Evolutionary conservation across 768 basidiomycete genomes (phyloP).

Genomic region (Phanerochaete sordida): DNA sequence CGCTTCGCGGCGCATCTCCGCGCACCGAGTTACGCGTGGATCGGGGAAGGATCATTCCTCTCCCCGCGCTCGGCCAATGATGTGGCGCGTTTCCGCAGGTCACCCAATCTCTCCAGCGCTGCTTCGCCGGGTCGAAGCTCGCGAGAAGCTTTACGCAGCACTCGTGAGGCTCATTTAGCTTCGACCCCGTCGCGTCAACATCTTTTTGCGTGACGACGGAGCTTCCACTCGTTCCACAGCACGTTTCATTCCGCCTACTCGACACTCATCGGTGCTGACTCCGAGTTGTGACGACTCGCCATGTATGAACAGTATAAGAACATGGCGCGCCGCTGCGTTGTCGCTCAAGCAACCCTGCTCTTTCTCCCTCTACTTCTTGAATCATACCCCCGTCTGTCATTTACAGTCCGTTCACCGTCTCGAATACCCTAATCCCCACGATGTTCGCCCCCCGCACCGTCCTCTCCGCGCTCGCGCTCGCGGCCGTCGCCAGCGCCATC

Average conservation of each 20-base stretch:
- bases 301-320: neutral
- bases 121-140: neutral
- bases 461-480: slow-evolving; percentile 6
- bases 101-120: neutral
- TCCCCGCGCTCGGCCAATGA: neutral
- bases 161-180: neutral
- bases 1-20: neutral
- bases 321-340: neutral
- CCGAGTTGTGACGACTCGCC: neutral
- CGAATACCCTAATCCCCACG: neutral
- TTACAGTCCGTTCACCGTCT: neutral
- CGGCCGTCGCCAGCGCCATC: neutral
- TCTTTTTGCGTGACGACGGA: neutral
- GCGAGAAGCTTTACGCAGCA: neutral
- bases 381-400: neutral
- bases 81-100: neutral
- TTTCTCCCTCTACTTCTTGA: neutral
- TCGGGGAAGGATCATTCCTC: neutral
- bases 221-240: neutral
- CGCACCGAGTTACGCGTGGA: neutral
- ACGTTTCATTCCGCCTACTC: neutral
- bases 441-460: slow-evolving; percentile 9
- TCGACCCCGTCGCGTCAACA: neutral
- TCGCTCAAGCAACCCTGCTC: neutral
- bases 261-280: neutral